Evolutionary conservation across 176 grass and related monocot genomes (phyloP), one percentile per base, ranked within the genome.

Genomic region (Aechmea fasciata): DNA sequence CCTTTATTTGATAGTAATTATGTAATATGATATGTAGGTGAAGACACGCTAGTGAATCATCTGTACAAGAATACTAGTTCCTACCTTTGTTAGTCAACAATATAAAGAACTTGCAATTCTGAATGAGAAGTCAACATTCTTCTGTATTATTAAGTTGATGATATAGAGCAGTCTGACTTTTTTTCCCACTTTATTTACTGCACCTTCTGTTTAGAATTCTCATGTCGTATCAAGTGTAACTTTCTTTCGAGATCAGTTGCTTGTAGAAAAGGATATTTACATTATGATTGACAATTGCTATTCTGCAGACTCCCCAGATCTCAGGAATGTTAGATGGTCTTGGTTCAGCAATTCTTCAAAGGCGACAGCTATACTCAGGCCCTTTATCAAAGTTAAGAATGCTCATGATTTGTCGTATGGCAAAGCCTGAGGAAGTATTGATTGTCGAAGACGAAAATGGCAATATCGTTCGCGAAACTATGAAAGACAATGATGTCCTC

Each of bases 401-500:
- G 63, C 57, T 99, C 69, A 94, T 99, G 95, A 99, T 94, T 69
- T 99, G 95, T 69, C 84, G 90, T 23, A 99, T 99, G 95, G 95
- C 95, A 64, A 99, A 99, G 25, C 95, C 95, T 20, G 95, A 99
- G 75, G 95, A 99, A 77, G 90, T 99, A 70, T 73, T 99, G 75
- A 99, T 99, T 66, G 95, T 91, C 71, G 95, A 99, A 77, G 95
- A 99, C 51, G 95, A 99, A 75, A 99, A 99, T 73, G 95, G 95
- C 28, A 99, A 99, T 69, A 99, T 99, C 75, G 95, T 99, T 63
- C 90, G 95, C 20, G 95, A 99, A 83, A 99, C 95, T 69, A 91
- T 99, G 95, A 99, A 99, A 76, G 95, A 99, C 47, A 89, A 90
- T 29, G 95, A 99, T 72, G 90, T 99, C 73, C 95, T 99, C 72